Base-by-base conservation (phyloP, 2,329 filamentous ascomycete species). In the Penicillium sp. region DNA sequence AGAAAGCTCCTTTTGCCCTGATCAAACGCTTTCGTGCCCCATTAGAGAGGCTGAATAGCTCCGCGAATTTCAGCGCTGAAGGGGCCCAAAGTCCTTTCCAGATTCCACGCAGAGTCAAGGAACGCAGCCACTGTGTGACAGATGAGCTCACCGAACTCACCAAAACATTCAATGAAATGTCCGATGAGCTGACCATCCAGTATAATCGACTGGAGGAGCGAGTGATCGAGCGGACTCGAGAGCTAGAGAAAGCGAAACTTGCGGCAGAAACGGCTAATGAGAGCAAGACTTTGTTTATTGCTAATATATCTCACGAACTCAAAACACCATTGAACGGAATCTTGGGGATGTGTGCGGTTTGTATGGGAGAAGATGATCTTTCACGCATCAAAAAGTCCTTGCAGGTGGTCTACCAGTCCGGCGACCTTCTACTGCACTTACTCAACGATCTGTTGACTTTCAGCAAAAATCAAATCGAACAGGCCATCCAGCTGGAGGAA, bases 281-380 rank as follows among this genome's bases (percentile, higher is more conserved):
- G 76, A 96, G 91, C 81, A 97, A 97, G 77, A 96, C 93, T 0
- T 77, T 96, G 4, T 97, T 97, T 75, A 96, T 97, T 62, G 93
- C 93, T n/a, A 96, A 96, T 66, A 96, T 96, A 45, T 85, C 67
- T 1, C 82, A 88, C 63, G 85, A 96, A 73, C 82, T 97, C 26
- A 96, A 96, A 74, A 96, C 93, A 1, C 93, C 93, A 0, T 78
- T 97, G 13, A 97, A 97, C 70, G 93, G 92, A 3, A 96, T 97
- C 55, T 77, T 97, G 60, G 93, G 93, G 58, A 95, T 97, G 89
- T 93, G 89, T 65, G 90, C 92, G 0, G 89, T 96, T 1, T 95
- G 91, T 74, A 95, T 96, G 91, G 90, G 92, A 62, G 92, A 96
- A 72, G 88, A 93, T 49, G 91, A 96, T 67, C 78, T 92, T 14